Evolutionary conservation across 768 basidiomycete species (phyloP).

Genomic region (Chalciporus pseudorubinellus): DNA sequence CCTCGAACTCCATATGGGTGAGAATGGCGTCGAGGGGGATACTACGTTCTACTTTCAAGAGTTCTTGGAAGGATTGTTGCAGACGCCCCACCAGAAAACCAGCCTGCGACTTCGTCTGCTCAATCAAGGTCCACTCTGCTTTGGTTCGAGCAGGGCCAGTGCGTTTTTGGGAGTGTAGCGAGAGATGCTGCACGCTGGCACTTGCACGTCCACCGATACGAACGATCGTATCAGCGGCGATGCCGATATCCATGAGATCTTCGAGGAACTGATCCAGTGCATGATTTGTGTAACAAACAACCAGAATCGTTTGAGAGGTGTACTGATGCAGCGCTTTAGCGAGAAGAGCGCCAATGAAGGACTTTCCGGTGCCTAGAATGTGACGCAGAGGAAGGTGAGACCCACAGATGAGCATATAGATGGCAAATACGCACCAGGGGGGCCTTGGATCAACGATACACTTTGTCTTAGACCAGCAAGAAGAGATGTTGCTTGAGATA

Average conservation of each 20-base stretch:
- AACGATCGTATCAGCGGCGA: constrained; percentile 47
- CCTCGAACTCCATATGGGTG: constrained; percentile 51
- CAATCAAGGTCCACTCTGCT: constrained; percentile 41
- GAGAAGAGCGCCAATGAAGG: constrained; percentile 66
- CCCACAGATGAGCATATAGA: not conserved
- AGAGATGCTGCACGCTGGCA: constrained; percentile 43
- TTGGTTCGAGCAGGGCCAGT: constrained; percentile 21
- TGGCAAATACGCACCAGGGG: constrained; percentile 49
- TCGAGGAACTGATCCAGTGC: constrained; percentile 70
- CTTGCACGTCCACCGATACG: constrained; percentile 60
- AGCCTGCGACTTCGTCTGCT: constrained; percentile 34
- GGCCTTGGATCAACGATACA: constrained; percentile 67
- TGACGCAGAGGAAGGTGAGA: not conserved
- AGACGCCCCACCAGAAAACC: constrained; percentile 22
- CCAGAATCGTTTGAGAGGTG: constrained; percentile 51
- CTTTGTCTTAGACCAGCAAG: constrained; percentile 53
- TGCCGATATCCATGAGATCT: constrained; percentile 59
- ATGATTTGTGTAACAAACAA: constrained; percentile 74
- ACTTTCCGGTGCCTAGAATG: constrained; percentile 65
- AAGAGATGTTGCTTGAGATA: constrained; percentile 46
- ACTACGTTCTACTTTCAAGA: constrained; percentile 13
- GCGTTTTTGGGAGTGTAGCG: constrained; percentile 36
- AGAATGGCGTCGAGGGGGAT: constrained; percentile 36
- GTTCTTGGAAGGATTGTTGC: constrained; percentile 30
- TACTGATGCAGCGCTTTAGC: constrained; percentile 57